Evolutionary conservation across 2,329 filamentous ascomycete species (phyloP), one percentile per base, ranked within the genome.

Genomic region (Capronia coronata): DNA sequence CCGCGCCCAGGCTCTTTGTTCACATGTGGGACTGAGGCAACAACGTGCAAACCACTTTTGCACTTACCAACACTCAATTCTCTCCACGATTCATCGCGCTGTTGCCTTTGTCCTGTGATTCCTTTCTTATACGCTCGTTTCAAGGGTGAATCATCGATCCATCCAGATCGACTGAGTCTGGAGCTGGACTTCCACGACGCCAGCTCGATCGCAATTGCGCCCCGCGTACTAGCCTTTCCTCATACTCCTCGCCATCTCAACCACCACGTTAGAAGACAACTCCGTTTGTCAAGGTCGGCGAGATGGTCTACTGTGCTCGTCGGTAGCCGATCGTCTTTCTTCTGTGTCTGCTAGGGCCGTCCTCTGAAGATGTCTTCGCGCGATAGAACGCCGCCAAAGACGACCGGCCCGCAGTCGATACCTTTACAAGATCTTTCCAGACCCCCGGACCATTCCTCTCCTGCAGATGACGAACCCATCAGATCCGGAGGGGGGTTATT

Each of bases 361-460:
- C 10, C n/a, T 34, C 25, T 21, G 18, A 39, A 29, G 3, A 60
- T 61, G 59, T 54, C 57, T 49, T 61, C 57, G 18, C 48, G 46
- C 38, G 52, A 59, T 35, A 50, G 53, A 50, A 56, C 57, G n/a
- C 57, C 59, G 25, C 57, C 59, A 16, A 58, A 48, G 41, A 27
- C 45, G 29, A 58, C 43, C 13, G 48, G 52, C 22, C 54, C 57
- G n/a, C 67, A 69, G 47, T 83, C 83, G 55, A 90, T 93, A 69
- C 85, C 84, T 52, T 72, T 91, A 51, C 82, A 82, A 66, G 78
- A 83, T 60, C 71, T 86, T 29, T 71, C 71, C 10, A 65, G 67
- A 51, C 64, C 66, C 21, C 65, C 65, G 27, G 66, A 65, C 47
- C 57, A 52, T 21, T 54, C 51, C 41, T 58, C 56, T 27, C 51